phyloP scores from a whole-genome alignment of 768 basidiomycete genomes.

The Tephrocybe sp. region DNA sequence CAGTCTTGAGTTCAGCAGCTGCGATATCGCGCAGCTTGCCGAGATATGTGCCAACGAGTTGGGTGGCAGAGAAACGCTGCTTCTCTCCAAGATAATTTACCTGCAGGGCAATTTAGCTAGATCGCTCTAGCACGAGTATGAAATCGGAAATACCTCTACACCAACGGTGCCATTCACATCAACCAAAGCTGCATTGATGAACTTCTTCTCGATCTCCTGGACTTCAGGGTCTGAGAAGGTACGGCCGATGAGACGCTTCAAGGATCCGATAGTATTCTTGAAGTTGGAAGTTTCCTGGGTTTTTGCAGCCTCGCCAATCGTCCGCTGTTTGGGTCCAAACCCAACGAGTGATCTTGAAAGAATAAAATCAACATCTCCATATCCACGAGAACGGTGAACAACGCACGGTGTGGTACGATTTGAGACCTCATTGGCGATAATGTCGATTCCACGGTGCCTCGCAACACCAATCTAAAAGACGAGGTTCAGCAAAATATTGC shows the following conservation, averaged over 20 bases:
- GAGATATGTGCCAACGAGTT: constrained; percentile 89
- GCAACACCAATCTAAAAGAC: constrained; percentile 85
- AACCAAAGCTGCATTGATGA: constrained; percentile 82
- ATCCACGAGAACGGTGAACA: not conserved
- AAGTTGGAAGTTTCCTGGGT: constrained; percentile 98
- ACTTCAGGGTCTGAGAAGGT: constrained; percentile 80
- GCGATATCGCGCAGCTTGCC: constrained; percentile 90
- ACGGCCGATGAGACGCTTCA: constrained; percentile 90
- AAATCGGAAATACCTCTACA: constrained; percentile 62
- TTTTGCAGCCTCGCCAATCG: constrained; percentile 95
- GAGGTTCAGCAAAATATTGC: constrained; percentile 12
- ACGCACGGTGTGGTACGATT: constrained; percentile 95
- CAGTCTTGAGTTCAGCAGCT: constrained; percentile 78
- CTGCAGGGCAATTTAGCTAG: constrained; percentile 38
- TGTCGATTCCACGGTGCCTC: constrained; percentile 95
- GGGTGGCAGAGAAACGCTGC: constrained; percentile 80
- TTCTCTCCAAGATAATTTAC: constrained; percentile 88
- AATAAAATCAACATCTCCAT: not conserved
- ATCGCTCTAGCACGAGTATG: not conserved
- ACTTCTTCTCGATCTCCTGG: constrained; percentile 84
- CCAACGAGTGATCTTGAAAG: constrained; percentile 82
- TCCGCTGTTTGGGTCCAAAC: constrained; percentile 88
- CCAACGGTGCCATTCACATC: constrained; percentile 86
- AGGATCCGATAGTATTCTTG: constrained; percentile 92
- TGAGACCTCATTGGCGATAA: constrained; percentile 97